phyloP scores from a whole-genome alignment of 2,329 filamentous ascomycete genomes.

The Botryotinia calthae region DNA sequence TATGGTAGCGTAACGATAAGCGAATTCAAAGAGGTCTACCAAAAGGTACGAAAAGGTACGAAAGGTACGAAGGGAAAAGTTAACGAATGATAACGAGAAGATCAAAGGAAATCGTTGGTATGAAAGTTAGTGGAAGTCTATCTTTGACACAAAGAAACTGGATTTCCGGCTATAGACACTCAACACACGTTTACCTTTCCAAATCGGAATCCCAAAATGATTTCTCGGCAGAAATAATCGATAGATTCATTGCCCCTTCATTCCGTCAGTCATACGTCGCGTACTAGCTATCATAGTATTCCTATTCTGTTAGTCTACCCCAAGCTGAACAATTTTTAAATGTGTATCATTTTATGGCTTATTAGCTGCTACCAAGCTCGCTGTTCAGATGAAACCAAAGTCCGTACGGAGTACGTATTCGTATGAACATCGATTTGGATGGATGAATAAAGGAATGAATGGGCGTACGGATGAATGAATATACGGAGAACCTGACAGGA shows the following conservation, averaged over 20 bases:
- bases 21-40: neutral
- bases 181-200: neutral
- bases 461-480: neutral
- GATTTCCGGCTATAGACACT: neutral
- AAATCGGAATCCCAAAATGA: neutral
- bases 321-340: neutral
- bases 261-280: neutral
- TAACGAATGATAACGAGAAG: neutral
- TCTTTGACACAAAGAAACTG: neutral
- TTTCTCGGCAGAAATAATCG: neutral
- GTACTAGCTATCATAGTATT: neutral
- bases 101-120: neutral
- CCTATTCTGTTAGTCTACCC: neutral
- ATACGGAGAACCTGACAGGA: neutral
- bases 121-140: neutral
- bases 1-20: constrained; percentile 9
- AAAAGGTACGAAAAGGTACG: neutral
- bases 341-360: neutral
- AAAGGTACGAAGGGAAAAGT: neutral
- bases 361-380: neutral
- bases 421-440: neutral
- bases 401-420: neutral
- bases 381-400: neutral
- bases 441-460: neutral
- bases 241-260: neutral